Evolutionary conservation across 441 rosid species (phyloP).

Genomic region (Raphanus hybrid): DNA sequence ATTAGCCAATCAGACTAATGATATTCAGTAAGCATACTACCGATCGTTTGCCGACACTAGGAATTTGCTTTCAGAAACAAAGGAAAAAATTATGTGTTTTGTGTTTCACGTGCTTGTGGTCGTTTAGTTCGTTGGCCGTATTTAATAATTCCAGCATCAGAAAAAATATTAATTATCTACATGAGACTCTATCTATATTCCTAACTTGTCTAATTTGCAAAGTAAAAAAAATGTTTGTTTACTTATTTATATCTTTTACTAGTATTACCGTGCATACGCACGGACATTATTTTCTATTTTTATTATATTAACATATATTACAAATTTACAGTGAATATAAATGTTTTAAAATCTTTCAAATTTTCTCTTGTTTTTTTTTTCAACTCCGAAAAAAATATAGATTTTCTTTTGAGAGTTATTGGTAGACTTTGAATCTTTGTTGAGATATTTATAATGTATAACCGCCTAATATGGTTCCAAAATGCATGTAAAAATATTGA

Average conservation of each 20-base stretch:
- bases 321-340: neutral
- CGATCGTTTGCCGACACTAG: constrained; percentile 31
- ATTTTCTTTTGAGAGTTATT: neutral
- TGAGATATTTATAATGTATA: neutral
- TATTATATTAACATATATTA: neutral
- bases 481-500: neutral
- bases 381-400: too few relatives aligned
- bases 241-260: too few relatives aligned
- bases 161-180: neutral
- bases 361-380: too few relatives aligned
- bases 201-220: neutral
- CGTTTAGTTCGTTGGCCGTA: constrained; percentile 38
- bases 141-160: constrained; percentile 8
- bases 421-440: neutral
- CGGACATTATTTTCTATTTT: too few relatives aligned
- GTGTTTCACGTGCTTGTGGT: neutral
- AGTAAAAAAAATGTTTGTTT: neutral
- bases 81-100: neutral
- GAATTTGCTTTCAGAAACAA: constrained; percentile 7
- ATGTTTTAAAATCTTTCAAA: too few relatives aligned
- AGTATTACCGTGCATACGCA: too few relatives aligned
- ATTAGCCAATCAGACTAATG: constrained; percentile 23
- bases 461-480: neutral
- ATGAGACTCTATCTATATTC: neutral
- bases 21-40: constrained; percentile 8